phyloP scores from a whole-genome alignment of 179 eudicot species.

The Actinidia chinensis region DNA sequence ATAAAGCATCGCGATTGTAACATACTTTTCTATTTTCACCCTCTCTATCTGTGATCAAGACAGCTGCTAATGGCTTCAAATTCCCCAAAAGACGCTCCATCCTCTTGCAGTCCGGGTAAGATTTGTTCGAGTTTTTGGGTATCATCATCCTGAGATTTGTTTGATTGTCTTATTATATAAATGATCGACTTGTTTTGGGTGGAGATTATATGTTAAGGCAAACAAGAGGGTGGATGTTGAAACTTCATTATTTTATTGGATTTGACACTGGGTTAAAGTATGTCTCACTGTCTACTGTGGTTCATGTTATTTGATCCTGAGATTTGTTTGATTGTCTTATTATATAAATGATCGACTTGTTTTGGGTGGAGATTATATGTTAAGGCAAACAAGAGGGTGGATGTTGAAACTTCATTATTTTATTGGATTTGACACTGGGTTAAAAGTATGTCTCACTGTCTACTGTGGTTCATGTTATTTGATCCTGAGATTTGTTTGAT shows the following conservation, averaged over 20 bases:
- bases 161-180: neutral
- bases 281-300: neutral
- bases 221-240: neutral
- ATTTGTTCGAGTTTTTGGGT: neutral
- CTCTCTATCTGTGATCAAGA: neutral
- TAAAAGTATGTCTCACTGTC: no score
- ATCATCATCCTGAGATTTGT: neutral
- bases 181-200: neutral
- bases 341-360: no score
- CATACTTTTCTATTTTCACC: neutral
- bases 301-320: neutral
- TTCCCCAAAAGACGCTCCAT: slow-evolving; percentile 37
- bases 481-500: no score
- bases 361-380: no score
- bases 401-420: no score
- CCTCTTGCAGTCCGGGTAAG: slow-evolving; percentile 33
- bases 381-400: no score
- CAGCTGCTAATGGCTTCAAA: slow-evolving; percentile 49
- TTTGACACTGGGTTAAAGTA: neutral
- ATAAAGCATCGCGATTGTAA: neutral
- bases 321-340: no score
- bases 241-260: neutral
- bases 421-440: no score
- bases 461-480: no score
- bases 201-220: neutral